phyloP scores from a whole-genome alignment of 441 rosid genomes.

The Croton setiger region DNA sequence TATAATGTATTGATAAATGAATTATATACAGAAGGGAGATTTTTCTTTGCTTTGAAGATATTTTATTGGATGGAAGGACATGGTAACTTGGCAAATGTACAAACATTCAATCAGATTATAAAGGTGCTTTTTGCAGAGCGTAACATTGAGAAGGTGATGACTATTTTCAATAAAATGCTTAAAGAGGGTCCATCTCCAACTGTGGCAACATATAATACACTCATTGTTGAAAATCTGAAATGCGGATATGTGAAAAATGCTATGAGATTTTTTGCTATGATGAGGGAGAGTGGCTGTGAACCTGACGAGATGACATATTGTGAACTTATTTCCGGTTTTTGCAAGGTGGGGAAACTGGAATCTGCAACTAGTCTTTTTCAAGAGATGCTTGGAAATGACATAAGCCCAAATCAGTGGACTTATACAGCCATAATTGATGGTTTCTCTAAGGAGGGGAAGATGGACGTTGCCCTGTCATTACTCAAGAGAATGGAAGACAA shows the following conservation, averaged over 20 bases:
- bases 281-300: slow-evolving; percentile 38
- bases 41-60: slow-evolving; percentile 36
- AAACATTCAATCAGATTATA: slow-evolving; percentile 49
- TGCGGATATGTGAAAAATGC: slow-evolving; percentile 44
- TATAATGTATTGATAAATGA: slow-evolving; percentile 53
- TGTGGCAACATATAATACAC: slow-evolving; percentile 46
- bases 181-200: slow-evolving; percentile 47
- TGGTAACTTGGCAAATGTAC: slow-evolving; percentile 29
- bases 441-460: slow-evolving; percentile 48
- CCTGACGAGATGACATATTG: slow-evolving; percentile 65
- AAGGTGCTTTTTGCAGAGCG: slow-evolving; percentile 38
- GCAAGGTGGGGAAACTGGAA: slow-evolving; percentile 44
- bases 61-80: slow-evolving; percentile 44
- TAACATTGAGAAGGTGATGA: slow-evolving; percentile 49
- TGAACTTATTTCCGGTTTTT: slow-evolving; percentile 56
- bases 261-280: slow-evolving; percentile 38
- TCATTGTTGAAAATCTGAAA: slow-evolving; percentile 41
- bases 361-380: slow-evolving; percentile 35
- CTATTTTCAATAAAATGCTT: slow-evolving; percentile 43
- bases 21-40: slow-evolving; percentile 34
- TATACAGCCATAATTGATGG: slow-evolving; percentile 66
- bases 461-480: slow-evolving; percentile 46
- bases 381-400: slow-evolving; percentile 42
- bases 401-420: slow-evolving; percentile 42
- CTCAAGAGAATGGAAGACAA: slow-evolving; percentile 46